phyloP scores from a whole-genome alignment of 352 stramenopile genomes.

The Lagenidium giganteum region DNA sequence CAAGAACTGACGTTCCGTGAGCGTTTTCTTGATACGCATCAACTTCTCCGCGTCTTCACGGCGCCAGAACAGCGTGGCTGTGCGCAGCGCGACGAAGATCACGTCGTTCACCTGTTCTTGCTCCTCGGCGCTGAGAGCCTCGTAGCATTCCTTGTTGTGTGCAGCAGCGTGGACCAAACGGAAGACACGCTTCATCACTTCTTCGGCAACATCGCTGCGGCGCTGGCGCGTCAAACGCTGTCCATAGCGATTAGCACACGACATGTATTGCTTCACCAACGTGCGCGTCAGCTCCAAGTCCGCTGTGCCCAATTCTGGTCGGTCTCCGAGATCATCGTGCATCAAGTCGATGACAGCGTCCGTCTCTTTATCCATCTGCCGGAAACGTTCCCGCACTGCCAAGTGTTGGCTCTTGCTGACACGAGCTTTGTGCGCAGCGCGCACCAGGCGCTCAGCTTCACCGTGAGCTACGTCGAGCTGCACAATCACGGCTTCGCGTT shows the following conservation, averaged over 20 bases:
- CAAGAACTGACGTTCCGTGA: conserved; percentile 23
- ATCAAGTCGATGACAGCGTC: conserved; percentile 43
- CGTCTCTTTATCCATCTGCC: conserved; percentile 34
- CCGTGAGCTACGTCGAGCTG: conserved; percentile 33
- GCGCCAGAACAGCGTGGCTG: conserved; percentile 54
- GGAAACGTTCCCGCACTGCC: conserved; percentile 42
- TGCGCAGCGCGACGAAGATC: conserved; percentile 52
- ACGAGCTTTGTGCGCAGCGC: conserved; percentile 32
- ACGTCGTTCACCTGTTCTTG: conserved; percentile 36
- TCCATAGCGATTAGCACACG: conserved; percentile 48
- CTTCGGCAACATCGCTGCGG: conserved; percentile 36
- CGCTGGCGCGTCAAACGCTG: conserved; percentile 36
- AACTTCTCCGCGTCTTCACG: conserved; percentile 46
- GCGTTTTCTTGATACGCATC: conserved; percentile 44
- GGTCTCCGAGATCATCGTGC: conserved; percentile 10
- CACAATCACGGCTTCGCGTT: too few species aligned
- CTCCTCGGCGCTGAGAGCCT: conserved; percentile 21
- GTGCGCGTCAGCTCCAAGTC: conserved; percentile 56
- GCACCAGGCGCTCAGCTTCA: conserved; percentile 30
- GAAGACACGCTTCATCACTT: conserved; percentile 73
- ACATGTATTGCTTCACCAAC: conserved; percentile 80
- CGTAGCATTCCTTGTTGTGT: conserved; percentile 11
- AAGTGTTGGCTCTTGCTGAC: conserved; percentile 40
- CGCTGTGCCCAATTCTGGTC: too few species aligned
- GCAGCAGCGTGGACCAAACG: conserved; percentile 36